These are phyloP conservation scores for Colletotrichum incanum DNA, from an alignment of 2,329 filamentous ascomycete species.

Conservation along the genomic window DNA sequence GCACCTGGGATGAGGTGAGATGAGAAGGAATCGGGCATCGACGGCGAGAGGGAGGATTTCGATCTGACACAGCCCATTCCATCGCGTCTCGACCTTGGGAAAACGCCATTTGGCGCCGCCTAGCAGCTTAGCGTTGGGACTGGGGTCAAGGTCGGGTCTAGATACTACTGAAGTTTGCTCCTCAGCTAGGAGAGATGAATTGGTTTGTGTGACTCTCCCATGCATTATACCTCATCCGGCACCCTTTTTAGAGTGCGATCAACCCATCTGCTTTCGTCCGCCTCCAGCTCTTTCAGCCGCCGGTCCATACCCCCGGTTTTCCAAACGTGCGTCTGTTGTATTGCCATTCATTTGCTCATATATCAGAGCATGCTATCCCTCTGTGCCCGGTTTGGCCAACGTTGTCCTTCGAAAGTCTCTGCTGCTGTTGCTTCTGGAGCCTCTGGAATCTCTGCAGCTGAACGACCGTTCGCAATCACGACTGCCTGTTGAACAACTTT, in stretches of 20 bases:
- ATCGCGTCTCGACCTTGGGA: neutral
- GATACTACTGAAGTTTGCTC: slow-evolving; percentile 8
- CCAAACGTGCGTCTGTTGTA: neutral
- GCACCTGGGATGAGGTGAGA: neutral
- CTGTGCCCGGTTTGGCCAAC: rapidly evolving
- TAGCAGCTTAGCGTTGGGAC: slow-evolving; percentile 25
- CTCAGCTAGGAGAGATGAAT: neutral
- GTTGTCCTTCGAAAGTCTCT: neutral
- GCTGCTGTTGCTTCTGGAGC: neutral
- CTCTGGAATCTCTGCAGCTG: neutral
- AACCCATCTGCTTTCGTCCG: slow-evolving; percentile 24
- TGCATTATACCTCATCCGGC: slow-evolving; percentile 31
- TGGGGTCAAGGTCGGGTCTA: slow-evolving; percentile 6
- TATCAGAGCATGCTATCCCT: slow-evolving; percentile 22
- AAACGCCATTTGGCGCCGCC: slow-evolving; percentile 14
- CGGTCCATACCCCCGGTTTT: neutral
- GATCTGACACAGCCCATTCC: slow-evolving; percentile 13
- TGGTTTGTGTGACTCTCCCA: neutral
- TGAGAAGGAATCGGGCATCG: neutral
- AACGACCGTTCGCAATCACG: neutral
- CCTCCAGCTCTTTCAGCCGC: neutral
- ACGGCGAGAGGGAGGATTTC: neutral
- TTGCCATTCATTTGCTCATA: neutral
- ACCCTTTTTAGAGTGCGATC: neutral
- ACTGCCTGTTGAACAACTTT: neutral